Evolutionary conservation across 2,329 filamentous ascomycete genomes (phyloP).

Genomic region (Sodiomyces alkalinus): DNA sequence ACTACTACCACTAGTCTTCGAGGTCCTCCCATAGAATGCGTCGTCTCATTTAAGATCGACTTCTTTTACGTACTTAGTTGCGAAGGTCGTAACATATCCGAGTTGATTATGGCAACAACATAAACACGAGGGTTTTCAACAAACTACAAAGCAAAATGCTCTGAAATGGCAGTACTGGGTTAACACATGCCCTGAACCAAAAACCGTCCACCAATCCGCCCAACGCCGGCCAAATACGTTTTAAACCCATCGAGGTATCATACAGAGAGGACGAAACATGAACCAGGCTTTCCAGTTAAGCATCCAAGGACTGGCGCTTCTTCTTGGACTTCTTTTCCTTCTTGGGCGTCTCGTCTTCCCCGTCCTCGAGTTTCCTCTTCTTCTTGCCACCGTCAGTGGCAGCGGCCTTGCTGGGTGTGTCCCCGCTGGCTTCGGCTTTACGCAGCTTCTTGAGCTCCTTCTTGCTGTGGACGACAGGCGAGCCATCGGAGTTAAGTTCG

Average conservation of each 20-base stretch:
- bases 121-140: not conserved
- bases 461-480: slow-evolving; percentile 54
- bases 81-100: too few species aligned
- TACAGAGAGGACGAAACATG: slow-evolving; percentile 9
- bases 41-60: too few species aligned
- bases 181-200: too few species aligned
- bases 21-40: too few species aligned
- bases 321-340: slow-evolving; percentile 41
- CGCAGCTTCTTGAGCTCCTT: slow-evolving; percentile 61
- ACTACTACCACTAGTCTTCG: too few species aligned
- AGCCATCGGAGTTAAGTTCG: slow-evolving; percentile 47
- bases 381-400: slow-evolving; percentile 39
- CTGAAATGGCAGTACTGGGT: slow-evolving; percentile 2
- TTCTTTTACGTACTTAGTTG: too few species aligned
- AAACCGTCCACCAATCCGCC: too few species aligned
- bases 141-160: slow-evolving; percentile 1
- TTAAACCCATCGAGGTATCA: slow-evolving; percentile 9
- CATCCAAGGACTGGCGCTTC: slow-evolving; percentile 16
- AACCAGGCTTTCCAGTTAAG: slow-evolving; percentile 8
- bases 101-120: too few species aligned
- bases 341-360: slow-evolving; percentile 52
- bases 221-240: slow-evolving; percentile 3
- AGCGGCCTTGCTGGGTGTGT: slow-evolving; percentile 24
- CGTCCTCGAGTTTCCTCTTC: slow-evolving; percentile 59
- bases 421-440: slow-evolving; percentile 31